A percentile compares a stretch with the other conserved stretches of the same genome.
These are phyloP conservation scores for Colletotrichum camelliae DNA, from an alignment of 2,329 filamentous ascomycete species.

Conservation along the genomic window DNA sequence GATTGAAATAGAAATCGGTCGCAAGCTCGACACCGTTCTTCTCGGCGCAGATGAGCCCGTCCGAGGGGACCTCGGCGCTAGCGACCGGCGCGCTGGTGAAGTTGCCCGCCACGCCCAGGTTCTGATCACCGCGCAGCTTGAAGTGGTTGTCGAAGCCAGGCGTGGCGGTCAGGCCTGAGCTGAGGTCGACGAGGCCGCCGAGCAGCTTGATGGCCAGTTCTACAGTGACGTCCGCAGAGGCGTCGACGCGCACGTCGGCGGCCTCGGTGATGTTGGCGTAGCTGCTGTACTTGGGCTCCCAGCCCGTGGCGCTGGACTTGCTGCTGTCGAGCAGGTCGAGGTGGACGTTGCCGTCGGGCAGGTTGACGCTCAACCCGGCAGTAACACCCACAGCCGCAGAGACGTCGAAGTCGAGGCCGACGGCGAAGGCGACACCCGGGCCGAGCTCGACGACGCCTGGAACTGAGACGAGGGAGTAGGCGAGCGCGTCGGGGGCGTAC, in stretches of 20 bases:
- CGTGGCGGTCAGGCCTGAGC: constrained; percentile 39
- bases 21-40: constrained; percentile 26
- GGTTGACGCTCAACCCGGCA: constrained; percentile 33
- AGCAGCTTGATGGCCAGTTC: constrained; percentile 41
- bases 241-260: constrained; percentile 35
- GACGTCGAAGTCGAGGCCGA: constrained; percentile 41
- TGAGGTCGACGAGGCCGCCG: constrained; percentile 38
- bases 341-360: constrained; percentile 42
- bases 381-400: constrained; percentile 35
- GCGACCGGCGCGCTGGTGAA: background rate
- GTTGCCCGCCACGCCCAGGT: constrained; percentile 20
- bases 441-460: constrained; percentile 44
- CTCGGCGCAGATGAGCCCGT: constrained; percentile 25
- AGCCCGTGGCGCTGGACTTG: constrained; percentile 35
- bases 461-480: constrained; percentile 41
- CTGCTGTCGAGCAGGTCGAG: constrained; percentile 38
- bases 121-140: constrained; percentile 30
- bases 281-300: constrained; percentile 40
- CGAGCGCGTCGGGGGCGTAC: constrained; percentile 40
- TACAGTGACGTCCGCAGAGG: constrained; percentile 40
- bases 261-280: constrained; percentile 37
- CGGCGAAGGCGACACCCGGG: constrained; percentile 39
- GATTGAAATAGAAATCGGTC: constrained; percentile 31
- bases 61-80: constrained; percentile 21
- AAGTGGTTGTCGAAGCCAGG: constrained; percentile 43